Conservation (phyloP, 768 basidiomycete genomes). For the Kwoniella sp. region DNA sequence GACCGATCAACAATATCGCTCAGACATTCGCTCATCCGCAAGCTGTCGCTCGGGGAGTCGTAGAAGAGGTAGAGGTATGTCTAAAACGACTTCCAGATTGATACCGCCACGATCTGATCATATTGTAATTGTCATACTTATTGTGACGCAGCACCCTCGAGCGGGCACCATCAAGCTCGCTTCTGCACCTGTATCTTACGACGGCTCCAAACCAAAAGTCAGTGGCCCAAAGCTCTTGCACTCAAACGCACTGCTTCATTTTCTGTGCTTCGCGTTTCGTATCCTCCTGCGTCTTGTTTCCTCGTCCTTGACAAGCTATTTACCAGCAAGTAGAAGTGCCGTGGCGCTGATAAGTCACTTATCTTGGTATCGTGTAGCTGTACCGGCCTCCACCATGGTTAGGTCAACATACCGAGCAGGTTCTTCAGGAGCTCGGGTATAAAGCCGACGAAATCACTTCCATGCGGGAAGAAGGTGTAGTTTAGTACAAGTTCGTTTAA, state of each 20-base stretch:
- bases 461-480: slow-evolving; percentile 59
- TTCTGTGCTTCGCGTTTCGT: background rate
- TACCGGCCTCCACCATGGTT: slow-evolving; percentile 80
- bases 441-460: slow-evolving; percentile 57
- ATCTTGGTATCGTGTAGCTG: too few species aligned
- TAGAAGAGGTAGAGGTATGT: slow-evolving; percentile 73
- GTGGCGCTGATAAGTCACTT: too few species aligned
- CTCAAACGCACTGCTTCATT: background rate
- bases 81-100: background rate
- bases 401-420: slow-evolving; percentile 80
- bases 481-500: too few species aligned
- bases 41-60: slow-evolving; percentile 73
- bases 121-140: background rate
- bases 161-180: slow-evolving; percentile 77
- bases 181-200: slow-evolving; percentile 77
- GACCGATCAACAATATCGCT: slow-evolving; percentile 84
- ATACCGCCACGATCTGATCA: background rate
- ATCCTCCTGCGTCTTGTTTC: background rate
- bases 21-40: slow-evolving; percentile 89
- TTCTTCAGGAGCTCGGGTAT: slow-evolving; percentile 59
- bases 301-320: background rate
- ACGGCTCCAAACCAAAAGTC: slow-evolving; percentile 64
- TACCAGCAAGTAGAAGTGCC: too few species aligned
- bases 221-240: too few species aligned
- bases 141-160: slow-evolving; percentile 63